These are phyloP conservation scores for Stenocarpella maydis DNA, from an alignment of 2,329 filamentous ascomycete species.

Conservation along the genomic window DNA sequence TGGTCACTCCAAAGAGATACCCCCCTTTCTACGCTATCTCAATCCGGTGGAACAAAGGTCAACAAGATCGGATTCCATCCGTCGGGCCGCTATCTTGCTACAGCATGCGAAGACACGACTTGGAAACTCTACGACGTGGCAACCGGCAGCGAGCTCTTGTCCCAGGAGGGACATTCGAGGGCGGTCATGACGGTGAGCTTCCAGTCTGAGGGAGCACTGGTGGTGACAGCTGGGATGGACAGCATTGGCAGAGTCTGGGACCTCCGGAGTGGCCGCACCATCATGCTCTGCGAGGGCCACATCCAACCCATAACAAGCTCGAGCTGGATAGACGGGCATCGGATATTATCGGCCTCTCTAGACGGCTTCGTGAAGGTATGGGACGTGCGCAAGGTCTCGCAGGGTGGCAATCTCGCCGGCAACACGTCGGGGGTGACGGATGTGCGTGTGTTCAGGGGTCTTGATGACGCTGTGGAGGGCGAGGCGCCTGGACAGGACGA, in stretches of 20 bases:
- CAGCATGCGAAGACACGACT: conserved; percentile 93
- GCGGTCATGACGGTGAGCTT: conserved; percentile 92
- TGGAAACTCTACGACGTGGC: conserved; percentile 97
- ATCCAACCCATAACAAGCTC: conserved; percentile 93
- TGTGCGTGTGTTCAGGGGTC: conserved; percentile 90
- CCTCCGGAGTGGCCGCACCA: conserved; percentile 86
- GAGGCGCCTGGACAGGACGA: conserved; percentile 67
- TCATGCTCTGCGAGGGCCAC: conserved; percentile 94
- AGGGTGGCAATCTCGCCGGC: conserved; percentile 85
- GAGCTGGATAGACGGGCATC: conserved; percentile 92
- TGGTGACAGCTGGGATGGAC: conserved; percentile 92
- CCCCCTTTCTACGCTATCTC: conserved; percentile 60
- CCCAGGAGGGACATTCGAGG: conserved; percentile 94
- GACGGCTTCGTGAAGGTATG: conserved; percentile 98
- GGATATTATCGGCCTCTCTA: conserved; percentile 90
- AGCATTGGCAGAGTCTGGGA: conserved; percentile 97
- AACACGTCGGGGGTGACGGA: conserved; percentile 93
- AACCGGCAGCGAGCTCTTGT: conserved; percentile 80
- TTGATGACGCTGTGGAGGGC: conserved; percentile 75
- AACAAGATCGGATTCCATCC: conserved; percentile 95
- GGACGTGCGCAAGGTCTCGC: conserved; percentile 90
- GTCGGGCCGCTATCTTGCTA: conserved; percentile 87
- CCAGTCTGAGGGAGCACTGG: conserved; percentile 87
- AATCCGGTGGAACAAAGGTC: conserved; percentile 67
- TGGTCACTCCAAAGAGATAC: conserved; percentile 91